phyloP scores from a whole-genome alignment of 2,329 filamentous ascomycete species.

The Monilinia aucupariae region DNA sequence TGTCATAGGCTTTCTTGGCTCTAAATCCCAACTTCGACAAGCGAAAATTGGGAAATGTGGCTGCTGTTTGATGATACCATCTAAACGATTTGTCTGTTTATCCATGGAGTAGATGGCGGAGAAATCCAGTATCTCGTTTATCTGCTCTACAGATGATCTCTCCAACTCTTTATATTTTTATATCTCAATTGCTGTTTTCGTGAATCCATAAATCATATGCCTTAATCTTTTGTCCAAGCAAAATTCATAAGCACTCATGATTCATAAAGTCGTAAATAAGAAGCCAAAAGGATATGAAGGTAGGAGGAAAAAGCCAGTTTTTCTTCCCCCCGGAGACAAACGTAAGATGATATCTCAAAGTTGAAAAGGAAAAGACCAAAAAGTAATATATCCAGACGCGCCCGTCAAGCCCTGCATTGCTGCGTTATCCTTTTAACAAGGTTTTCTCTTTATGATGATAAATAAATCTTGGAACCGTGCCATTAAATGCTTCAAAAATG shows the following conservation, averaged over 20 bases:
- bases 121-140: conserved; percentile 22
- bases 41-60: conserved; percentile 23
- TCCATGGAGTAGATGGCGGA: not conserved
- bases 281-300: conserved; percentile 28
- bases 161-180: conserved; percentile 2
- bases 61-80: conserved; percentile 21
- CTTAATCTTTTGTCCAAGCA: conserved; percentile 21
- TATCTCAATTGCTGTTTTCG: conserved; percentile 20
- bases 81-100: conserved; percentile 7
- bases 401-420: conserved; percentile 53
- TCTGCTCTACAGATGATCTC: conserved; percentile 16
- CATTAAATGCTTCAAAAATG: conserved; percentile 33
- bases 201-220: conserved; percentile 22
- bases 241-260: conserved; percentile 23
- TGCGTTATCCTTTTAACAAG: conserved; percentile 52
- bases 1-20: conserved; percentile 1
- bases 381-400: conserved; percentile 36
- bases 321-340: conserved; percentile 1
- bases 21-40: conserved; percentile 13
- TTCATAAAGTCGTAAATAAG: conserved; percentile 10
- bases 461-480: conserved; percentile 29
- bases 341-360: conserved; percentile 19
- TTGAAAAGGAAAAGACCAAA: conserved; percentile 29
- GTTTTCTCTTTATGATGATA: conserved; percentile 33
- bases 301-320: conserved; percentile 22